Conservation (phyloP, 495 filamentous ascomycete genomes). For the Xylaria flabelliformis region DNA sequence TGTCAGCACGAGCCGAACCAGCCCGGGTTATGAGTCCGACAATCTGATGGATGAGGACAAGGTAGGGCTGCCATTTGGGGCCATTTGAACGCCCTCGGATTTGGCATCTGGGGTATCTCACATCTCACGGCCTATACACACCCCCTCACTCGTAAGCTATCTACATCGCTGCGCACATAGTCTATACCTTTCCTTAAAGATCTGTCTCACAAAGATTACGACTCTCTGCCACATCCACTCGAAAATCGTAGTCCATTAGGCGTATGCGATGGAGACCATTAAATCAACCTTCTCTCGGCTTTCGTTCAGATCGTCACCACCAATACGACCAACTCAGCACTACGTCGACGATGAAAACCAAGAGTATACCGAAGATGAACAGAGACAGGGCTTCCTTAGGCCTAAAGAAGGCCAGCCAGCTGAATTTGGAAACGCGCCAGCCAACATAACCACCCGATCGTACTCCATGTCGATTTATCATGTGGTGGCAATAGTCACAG, state of each 20-base stretch:
- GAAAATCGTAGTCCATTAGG: neutral
- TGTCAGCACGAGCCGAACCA: neutral
- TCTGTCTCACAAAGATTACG: neutral
- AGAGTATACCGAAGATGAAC: constrained; percentile 6
- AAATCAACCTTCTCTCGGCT: neutral
- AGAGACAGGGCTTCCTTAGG: constrained; percentile 2
- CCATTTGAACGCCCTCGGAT: neutral
- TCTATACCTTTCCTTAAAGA: neutral
- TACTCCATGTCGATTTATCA: neutral
- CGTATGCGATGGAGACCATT: neutral
- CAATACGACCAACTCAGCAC: neutral
- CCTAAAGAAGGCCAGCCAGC: neutral
- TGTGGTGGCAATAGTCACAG: neutral
- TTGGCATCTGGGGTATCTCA: neutral
- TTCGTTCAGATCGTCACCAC: neutral
- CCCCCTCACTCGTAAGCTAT: neutral
- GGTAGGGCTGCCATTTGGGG: neutral
- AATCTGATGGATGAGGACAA: neutral
- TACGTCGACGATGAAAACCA: neutral
- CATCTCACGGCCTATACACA: neutral
- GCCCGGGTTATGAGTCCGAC: neutral
- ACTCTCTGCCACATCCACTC: neutral
- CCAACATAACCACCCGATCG: neutral
- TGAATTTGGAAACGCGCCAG: neutral
- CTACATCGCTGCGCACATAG: neutral